A percentile compares a stretch with the other conserved stretches of the same genome.
Conservation (phyloP, 768 basidiomycete species). For the Xanthoconium stramineum region DNA sequence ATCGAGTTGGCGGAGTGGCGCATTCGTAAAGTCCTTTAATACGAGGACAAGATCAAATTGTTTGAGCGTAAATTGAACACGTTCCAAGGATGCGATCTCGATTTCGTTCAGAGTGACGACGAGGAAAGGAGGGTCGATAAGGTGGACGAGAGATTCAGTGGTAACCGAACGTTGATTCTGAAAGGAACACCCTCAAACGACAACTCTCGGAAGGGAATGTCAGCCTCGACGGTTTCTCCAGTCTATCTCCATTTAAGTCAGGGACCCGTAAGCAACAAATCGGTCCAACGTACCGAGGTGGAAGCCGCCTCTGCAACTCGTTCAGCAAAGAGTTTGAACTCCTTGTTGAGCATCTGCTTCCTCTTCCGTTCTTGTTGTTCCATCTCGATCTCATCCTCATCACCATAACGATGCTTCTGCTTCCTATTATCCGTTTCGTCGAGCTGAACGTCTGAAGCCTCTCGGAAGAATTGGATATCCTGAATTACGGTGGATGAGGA, state of each 20-base stretch:
- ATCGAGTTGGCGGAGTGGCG: slow-evolving; percentile 96
- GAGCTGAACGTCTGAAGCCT: slow-evolving; percentile 97
- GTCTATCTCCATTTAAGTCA: slow-evolving; percentile 37
- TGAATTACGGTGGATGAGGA: slow-evolving; percentile 29
- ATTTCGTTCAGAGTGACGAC: slow-evolving; percentile 94
- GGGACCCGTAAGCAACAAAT: background rate
- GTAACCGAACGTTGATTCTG: too few species aligned
- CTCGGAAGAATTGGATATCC: slow-evolving; percentile 99
- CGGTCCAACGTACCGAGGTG: slow-evolving; percentile 54
- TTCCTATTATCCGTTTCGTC: slow-evolving; percentile 99
- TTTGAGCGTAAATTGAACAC: slow-evolving; percentile 93
- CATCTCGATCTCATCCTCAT: slow-evolving; percentile 98
- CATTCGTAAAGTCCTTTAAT: slow-evolving; percentile 58
- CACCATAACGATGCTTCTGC: slow-evolving; percentile 93
- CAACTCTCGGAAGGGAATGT: slow-evolving; percentile 95
- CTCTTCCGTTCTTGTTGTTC: slow-evolving; percentile 96
- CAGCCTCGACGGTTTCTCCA: slow-evolving; percentile 86
- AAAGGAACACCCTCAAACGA: slow-evolving; percentile 97
- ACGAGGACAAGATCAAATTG: slow-evolving; percentile 85
- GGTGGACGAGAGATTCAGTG: slow-evolving; percentile 93
- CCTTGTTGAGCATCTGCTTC: slow-evolving; percentile 84
- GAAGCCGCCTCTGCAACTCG: slow-evolving; percentile 85
- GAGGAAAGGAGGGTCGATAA: slow-evolving; percentile 93
- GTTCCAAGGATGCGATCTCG: slow-evolving; percentile 94
- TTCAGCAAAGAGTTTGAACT: slow-evolving; percentile 91